phyloP scores from a whole-genome alignment of 352 stramenopile genomes.

The Pythium brassicae region DNA sequence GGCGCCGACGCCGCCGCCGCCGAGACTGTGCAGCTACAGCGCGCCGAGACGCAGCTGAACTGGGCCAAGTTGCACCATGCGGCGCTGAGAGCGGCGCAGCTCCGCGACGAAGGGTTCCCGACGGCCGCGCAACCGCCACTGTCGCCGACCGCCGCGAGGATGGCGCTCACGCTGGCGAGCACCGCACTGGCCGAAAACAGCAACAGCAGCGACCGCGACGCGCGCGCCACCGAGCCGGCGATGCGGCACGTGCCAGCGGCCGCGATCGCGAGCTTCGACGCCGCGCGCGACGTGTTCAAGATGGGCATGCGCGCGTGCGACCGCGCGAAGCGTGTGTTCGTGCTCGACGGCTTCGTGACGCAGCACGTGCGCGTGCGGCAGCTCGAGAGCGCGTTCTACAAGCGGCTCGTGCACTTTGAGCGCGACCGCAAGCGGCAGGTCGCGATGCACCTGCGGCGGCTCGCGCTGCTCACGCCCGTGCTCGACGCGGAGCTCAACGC shows the following conservation, averaged over 20 bases:
- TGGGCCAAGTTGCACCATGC: conserved; percentile 52
- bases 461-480: conserved; percentile 42
- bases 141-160: conserved; percentile 12
- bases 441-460: conserved; percentile 57
- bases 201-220: neutral
- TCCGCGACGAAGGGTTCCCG: conserved; percentile 20
- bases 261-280: conserved; percentile 36
- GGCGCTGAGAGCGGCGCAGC: conserved; percentile 35
- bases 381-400: conserved; percentile 52
- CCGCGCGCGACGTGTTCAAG: conserved; percentile 62
- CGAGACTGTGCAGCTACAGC: conserved; percentile 20
- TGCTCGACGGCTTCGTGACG: conserved; percentile 69
- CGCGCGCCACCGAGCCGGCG: conserved; percentile 3
- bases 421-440: conserved; percentile 46
- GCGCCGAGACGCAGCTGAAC: conserved; percentile 37
- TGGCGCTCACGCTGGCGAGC: conserved; percentile 21
- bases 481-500: conserved; percentile 45
- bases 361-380: conserved; percentile 55
- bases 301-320: conserved; percentile 43
- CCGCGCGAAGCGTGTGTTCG: conserved; percentile 32
- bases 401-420: conserved; percentile 51
- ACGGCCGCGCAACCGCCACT: neutral
- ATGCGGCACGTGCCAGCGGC: conserved; percentile 27
- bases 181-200: neutral
- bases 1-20: conserved; percentile 6